Conservation (phyloP, 2,329 filamentous ascomycete genomes). For the Atkinsonella texensis region DNA sequence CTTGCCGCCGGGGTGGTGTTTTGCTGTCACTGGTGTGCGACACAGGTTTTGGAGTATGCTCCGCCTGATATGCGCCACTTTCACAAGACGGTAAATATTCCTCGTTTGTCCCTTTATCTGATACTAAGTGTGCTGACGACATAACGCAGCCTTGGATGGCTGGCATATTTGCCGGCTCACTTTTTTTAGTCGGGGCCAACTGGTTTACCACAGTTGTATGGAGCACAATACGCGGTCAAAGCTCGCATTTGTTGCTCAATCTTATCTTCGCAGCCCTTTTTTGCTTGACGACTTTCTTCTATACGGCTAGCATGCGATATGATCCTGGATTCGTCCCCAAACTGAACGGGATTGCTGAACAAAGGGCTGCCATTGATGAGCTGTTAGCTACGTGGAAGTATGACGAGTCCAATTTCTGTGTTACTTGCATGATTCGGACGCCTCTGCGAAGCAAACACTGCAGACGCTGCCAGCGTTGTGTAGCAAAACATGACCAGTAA, state of each 20-base stretch:
- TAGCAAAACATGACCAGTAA: constrained; percentile 94
- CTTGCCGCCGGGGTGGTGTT: constrained; percentile 53
- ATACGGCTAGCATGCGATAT: constrained; percentile 69
- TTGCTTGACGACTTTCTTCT: constrained; percentile 70
- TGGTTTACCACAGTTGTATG: constrained; percentile 66
- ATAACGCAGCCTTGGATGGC: constrained; percentile 66
- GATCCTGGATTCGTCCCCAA: constrained; percentile 94
- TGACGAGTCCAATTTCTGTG: constrained; percentile 89
- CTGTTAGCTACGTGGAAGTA: constrained; percentile 78
- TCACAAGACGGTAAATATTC: constrained; percentile 63
- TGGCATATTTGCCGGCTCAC: constrained; percentile 78
- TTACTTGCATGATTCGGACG: constrained; percentile 86
- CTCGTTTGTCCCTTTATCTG: not conserved
- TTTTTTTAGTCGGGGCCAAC: constrained; percentile 68
- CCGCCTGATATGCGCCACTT: constrained; percentile 81
- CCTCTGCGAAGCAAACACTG: constrained; percentile 95
- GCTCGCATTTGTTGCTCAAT: constrained; percentile 59
- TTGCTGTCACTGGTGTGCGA: constrained; percentile 63
- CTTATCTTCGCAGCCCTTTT: constrained; percentile 57
- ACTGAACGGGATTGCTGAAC: constrained; percentile 75
- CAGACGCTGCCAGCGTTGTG: constrained; percentile 77
- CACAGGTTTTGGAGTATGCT: constrained; percentile 68
- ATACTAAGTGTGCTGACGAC: not conserved
- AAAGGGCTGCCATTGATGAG: constrained; percentile 80
- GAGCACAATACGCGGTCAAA: constrained; percentile 18